Conservation (phyloP, 352 stramenopile genomes). For the Elongisporangium anandrum region DNA sequence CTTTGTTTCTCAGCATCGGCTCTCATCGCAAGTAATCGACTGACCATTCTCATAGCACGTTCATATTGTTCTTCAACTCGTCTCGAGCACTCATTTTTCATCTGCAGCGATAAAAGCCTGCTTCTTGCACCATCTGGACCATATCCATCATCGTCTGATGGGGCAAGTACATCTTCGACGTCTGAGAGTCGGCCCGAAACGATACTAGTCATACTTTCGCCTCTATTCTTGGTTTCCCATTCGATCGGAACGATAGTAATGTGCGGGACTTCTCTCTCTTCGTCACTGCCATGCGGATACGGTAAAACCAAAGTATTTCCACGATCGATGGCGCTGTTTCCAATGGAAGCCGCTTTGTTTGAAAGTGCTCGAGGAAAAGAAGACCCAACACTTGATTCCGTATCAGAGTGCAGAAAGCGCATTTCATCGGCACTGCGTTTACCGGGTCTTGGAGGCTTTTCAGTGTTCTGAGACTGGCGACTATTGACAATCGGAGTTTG, state of each 20-base stretch:
- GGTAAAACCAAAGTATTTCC: not conserved
- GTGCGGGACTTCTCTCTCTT: not conserved
- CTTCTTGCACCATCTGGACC: not conserved
- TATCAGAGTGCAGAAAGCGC: not conserved
- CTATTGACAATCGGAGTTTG: not conserved
- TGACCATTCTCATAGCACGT: not conserved
- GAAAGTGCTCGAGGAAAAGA: not conserved
- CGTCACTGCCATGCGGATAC: not conserved
- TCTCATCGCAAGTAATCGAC: not conserved
- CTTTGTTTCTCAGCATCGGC: constrained; percentile 1
- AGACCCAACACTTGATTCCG: not conserved
- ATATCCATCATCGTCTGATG: not conserved
- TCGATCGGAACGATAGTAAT: not conserved
- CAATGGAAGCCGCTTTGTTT: not conserved
- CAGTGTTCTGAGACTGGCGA: not conserved
- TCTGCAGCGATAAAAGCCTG: not conserved
- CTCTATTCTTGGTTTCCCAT: not conserved
- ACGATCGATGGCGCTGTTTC: not conserved
- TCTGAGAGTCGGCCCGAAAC: not conserved
- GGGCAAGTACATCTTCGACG: not conserved
- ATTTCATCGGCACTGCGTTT: not conserved
- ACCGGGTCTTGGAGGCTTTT: not conserved
- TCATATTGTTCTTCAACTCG: not conserved
- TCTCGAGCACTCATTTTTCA: not conserved
- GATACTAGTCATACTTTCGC: not conserved